Evolutionary conservation across 2,329 filamentous ascomycete genomes (phyloP), one percentile per base, ranked within the genome.

Genomic region (Trichoderma pleuroti): DNA sequence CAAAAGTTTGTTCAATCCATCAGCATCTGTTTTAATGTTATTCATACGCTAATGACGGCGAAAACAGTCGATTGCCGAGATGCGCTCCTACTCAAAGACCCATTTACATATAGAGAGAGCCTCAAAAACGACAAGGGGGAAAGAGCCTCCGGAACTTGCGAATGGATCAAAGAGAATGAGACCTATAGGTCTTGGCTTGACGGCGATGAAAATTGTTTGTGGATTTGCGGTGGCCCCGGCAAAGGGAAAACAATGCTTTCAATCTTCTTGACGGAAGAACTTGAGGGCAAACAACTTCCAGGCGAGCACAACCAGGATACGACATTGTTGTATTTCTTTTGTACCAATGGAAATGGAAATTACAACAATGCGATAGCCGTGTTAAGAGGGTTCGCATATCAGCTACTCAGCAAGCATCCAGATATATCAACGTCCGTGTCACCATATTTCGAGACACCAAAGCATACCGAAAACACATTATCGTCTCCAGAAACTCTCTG

Each of bases 11-110:
- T 52, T 7, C 11, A 24, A 3, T 3, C 46, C 1, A 8, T 14
- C 1, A 24, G 0, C 21, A 12, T 14, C 11, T 24, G 2, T 57
- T 57, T 18, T 3, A 0, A 12, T 6, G 2, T 3, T 32, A 0
- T 49, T 6, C 2, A 49, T 21, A 21, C 11, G 6, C 54, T 57
- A 32, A 57, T 5, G 3, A 32, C 10, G 2, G 16, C 2, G 2
- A 32, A 32, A 57, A 57, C 9, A 57, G 28, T 57, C 1, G 9
- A 57, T 12, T 57, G 26, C 10, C 28, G 16, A 57, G 54, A 32
- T 0, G 10, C 4, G 2, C 8, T 57, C 2, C 28, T 57, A 3
- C 54, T 57, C 26, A 57, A 16, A 6, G 26, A 57, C 10, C 28
- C 54, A 2, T 30, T 30, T 0, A 57, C 21, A 10, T 9, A 57